Evolutionary conservation across 306 rosid genomes (phyloP).

Genomic region (Abrus pulchellus): DNA sequence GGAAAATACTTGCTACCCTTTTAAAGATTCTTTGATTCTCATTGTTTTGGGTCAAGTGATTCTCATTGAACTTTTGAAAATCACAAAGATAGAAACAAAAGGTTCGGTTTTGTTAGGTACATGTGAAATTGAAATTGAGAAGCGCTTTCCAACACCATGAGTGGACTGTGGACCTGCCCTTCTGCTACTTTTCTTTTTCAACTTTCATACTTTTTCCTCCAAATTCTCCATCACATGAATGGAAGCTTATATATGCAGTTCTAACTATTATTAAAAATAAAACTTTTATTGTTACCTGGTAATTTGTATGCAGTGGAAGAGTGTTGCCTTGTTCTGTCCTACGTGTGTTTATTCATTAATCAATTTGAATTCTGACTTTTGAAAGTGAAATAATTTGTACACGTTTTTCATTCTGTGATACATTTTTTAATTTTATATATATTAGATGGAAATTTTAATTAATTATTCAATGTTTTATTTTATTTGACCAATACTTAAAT

Average conservation of each 20-base stretch:
- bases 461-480: not conserved
- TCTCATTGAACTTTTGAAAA: slow-evolving; percentile 17
- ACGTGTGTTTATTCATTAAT: not conserved
- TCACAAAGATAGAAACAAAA: slow-evolving; percentile 22
- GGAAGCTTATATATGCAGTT: not conserved
- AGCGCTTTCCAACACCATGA: slow-evolving; percentile 39
- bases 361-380: not conserved
- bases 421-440: no score
- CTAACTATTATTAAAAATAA: not conserved
- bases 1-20: slow-evolving; percentile 7
- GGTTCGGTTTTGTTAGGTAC: slow-evolving; percentile 38
- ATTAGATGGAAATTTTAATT: no score
- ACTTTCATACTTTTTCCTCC: not conserved
- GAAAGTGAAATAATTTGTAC: not conserved
- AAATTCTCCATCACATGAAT: slow-evolving; percentile 5
- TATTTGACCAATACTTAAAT: not conserved
- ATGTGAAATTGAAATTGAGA: slow-evolving; percentile 35
- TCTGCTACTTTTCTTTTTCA: slow-evolving; percentile 29
- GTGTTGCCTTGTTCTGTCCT: not conserved
- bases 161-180: slow-evolving; percentile 36
- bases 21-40: slow-evolving; percentile 30
- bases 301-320: not conserved
- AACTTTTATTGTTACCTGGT: no score
- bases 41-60: not conserved
- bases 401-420: not conserved